These are phyloP conservation scores for Fraxinus americana DNA, from an alignment of 257 asterid genomes.

Conservation along the genomic window DNA sequence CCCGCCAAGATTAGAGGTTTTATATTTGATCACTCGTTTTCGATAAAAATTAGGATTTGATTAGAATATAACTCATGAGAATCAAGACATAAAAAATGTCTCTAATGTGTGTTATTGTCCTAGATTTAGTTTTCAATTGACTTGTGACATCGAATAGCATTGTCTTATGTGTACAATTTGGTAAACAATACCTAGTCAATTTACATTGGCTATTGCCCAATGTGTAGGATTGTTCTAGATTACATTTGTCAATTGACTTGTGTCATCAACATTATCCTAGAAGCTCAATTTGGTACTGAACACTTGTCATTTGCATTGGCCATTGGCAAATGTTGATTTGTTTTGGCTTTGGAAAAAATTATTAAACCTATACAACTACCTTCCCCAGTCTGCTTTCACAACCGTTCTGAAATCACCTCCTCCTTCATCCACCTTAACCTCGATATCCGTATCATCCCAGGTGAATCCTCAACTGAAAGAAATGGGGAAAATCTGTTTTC, in stretches of 20 bases:
- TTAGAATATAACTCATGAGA: constrained; percentile 8
- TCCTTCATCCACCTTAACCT: no score
- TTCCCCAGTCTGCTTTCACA: constrained; percentile 88
- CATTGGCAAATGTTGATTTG: neutral
- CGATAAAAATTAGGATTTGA: no score
- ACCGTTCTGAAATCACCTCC: constrained; percentile 97
- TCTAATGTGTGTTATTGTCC: neutral
- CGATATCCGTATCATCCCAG: no score
- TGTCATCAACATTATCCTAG: neutral
- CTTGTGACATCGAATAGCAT: no score
- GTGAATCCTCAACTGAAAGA: no score
- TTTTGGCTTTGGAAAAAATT: constrained; percentile 10
- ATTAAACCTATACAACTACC: constrained; percentile 48
- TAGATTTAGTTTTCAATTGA: constrained; percentile 11
- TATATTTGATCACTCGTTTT: no score
- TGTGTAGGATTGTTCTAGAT: no score
- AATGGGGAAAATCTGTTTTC: no score
- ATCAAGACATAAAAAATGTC: neutral
- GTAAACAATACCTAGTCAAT: no score
- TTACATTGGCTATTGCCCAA: no score
- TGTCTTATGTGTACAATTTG: neutral
- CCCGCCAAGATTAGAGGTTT: no score
- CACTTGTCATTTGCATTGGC: neutral
- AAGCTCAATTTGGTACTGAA: constrained; percentile 6
- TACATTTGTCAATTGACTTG: constrained; percentile 7